Base-by-base conservation (phyloP, 2,329 filamentous ascomycete genomes). In the Amesomyces nigricolor region DNA sequence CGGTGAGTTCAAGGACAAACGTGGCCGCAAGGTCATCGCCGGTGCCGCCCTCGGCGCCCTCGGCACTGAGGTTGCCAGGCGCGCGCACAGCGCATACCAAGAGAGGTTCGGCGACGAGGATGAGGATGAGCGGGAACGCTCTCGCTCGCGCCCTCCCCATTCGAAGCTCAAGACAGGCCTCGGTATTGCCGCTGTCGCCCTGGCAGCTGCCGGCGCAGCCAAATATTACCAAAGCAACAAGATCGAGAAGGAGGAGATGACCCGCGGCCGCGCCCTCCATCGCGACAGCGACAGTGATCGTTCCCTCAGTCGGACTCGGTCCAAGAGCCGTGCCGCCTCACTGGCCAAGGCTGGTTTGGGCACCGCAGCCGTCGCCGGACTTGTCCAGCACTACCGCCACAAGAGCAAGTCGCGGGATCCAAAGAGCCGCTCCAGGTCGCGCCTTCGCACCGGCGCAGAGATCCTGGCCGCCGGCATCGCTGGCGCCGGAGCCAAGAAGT, bases 171-270 rank as follows among this genome's bases (percentile, higher is more conserved):
- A 83, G 67, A 83, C 80, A 1, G 82, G 81, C 19, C 71, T 86
- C 19, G 83, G 82, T 32, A 74, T 85, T 42, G 83, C 83, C 8
- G 82, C 82, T 9, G 81, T 83, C 19, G 82, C 82, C 14, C 73
- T 86, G 22, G 83, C 82, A 7, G 80, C 83, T 17, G 82, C 82
- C 3, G 83, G 82, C n/a, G 82, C 82, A 5, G 77, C 81, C 59
- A 85, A 85, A 65, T 85, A 84, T 64, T 79, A 81, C 65, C 78
- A 84, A 59, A 76, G 78, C 62, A 80, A 75, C 68, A 83, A 81
- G 64, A 68, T 78, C 44, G 80, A 85, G 44, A 81, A 78, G 64
- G 82, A 84, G 60, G 82, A 85, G 62, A 67, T 75, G 13, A 71
- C 64, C 26, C 78, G 83, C 48, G 83, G 83, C 9, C 78, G 82